Conservation (phyloP, 345 rosid species). For the Aethionema arabicum region DNA sequence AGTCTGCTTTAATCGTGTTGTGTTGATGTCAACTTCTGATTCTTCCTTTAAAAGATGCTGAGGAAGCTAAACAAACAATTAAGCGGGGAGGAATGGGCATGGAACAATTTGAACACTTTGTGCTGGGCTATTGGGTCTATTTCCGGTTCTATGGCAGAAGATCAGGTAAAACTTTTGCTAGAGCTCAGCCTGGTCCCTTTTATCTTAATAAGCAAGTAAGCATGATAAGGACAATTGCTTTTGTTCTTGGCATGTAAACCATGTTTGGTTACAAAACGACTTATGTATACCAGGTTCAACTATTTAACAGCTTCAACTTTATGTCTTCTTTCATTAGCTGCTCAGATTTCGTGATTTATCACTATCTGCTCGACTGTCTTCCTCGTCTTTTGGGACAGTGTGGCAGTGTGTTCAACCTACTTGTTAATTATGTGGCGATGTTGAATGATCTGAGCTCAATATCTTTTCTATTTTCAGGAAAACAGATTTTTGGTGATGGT, state of each 20-base stretch:
- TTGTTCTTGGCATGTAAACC: constrained; percentile 12
- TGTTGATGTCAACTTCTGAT: constrained; percentile 22
- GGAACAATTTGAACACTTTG: constrained; percentile 93
- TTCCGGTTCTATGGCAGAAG: constrained; percentile 99
- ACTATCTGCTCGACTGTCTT: constrained; percentile 12
- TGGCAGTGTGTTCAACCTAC: constrained; percentile 11
- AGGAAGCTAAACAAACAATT: constrained; percentile 91
- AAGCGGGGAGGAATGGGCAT: constrained; percentile 97
- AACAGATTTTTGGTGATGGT: constrained; percentile 98
- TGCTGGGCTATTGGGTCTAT: constrained; percentile 99
- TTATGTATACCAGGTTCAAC: not conserved
- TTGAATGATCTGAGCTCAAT: constrained; percentile 12
- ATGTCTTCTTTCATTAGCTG: constrained; percentile 17
- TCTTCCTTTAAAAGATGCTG: constrained; percentile 65
- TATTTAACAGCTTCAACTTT: not conserved
- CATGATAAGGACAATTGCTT: not conserved
- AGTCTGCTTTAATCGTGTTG: constrained; percentile 15
- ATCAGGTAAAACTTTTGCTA: constrained; percentile 60
- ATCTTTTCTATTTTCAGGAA: constrained; percentile 56
- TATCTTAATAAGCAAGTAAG: not conserved
- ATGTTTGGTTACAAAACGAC: constrained; percentile 3
- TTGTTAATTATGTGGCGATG: constrained; percentile 18
- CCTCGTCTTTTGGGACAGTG: constrained; percentile 9
- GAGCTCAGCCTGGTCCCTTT: not conserved
- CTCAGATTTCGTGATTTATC: constrained; percentile 16